Percentiles rank a stretch among this genome's conserved stretches.
phyloP scores from a whole-genome alignment of 2,329 filamentous ascomycete species.

The Penicillium decumbens region DNA sequence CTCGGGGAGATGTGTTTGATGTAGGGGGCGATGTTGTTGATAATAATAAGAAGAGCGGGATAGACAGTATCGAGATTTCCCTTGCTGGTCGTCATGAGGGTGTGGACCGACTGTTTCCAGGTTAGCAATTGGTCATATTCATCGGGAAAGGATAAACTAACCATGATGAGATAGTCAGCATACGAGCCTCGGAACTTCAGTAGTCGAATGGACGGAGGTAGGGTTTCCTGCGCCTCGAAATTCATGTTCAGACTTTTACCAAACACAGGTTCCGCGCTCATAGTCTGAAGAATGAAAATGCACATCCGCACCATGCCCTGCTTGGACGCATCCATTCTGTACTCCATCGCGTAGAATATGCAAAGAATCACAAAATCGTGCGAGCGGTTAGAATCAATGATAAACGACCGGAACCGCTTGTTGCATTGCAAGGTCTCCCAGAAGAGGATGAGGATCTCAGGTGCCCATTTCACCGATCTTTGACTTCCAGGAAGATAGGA shows the following conservation, averaged over 20 bases:
- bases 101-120: slow-evolving; percentile 70
- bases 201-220: slow-evolving; percentile 77
- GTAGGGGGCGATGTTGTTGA: slow-evolving; percentile 88
- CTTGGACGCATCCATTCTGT: slow-evolving; percentile 77
- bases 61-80: slow-evolving; percentile 88
- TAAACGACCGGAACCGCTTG: slow-evolving; percentile 91
- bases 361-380: slow-evolving; percentile 90
- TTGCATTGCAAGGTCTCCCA: slow-evolving; percentile 98
- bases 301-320: slow-evolving; percentile 95
- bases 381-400: slow-evolving; percentile 88
- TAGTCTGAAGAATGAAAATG: slow-evolving; percentile 89
- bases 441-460: slow-evolving; percentile 94
- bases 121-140: slow-evolving; percentile 22
- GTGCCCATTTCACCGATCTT: slow-evolving; percentile 75
- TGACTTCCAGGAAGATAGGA: slow-evolving; percentile 86
- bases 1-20: slow-evolving; percentile 69
- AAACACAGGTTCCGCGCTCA: slow-evolving; percentile 90
- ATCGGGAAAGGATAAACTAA: slow-evolving; percentile 30
- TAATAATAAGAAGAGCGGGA: slow-evolving; percentile 81
- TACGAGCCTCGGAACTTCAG: slow-evolving; percentile 83
- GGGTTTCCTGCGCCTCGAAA: slow-evolving; percentile 82
- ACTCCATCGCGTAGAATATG: slow-evolving; percentile 87
- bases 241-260: slow-evolving; percentile 82
- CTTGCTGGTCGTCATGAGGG: slow-evolving; percentile 83
- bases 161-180: slow-evolving; percentile 87